Base-by-base conservation (phyloP, 179 eudicot species). In the Kewa caespitosa region DNA sequence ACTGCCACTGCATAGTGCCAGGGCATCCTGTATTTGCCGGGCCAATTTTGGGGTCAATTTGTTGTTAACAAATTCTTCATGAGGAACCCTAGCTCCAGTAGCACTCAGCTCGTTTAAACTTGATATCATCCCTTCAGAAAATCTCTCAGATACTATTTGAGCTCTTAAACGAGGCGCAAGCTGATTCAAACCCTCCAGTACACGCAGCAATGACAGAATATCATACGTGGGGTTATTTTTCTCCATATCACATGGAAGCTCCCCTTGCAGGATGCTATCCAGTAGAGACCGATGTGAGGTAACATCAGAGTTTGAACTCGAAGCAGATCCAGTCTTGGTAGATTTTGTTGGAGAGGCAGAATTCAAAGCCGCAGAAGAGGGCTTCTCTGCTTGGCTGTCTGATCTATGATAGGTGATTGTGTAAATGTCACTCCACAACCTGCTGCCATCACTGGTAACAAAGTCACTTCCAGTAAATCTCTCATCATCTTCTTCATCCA, bases 1-100 rank as follows among this genome's bases (percentile, higher is more conserved):
- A 86, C 96, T 90, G 43, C 98, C 99, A 86, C 98, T 94, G 77
- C 97, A 94, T 38, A 96, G 88, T n/a, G 99, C 98, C 78, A 96
- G 99, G 23, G 97, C 96, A 81, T 96, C 99, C 84, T 96, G 99
- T 52, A 96, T 94, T 76, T 94, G 99, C 38, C 99, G 81, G 71
- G 99, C 90, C 83, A 96, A 80, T 72, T 96, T 96, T 34, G 99
- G 99, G 50, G 99, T 94, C 50, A 96, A 92, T 86, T 96, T 96
- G 69, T 84, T 90, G 75, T 84, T 96, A 33, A 94, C 83, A 76
- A 96, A 96, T 77, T 96, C 98, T 76, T 90, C 92, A 31, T 76
- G 75, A 48, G 92, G 85, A 63, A 90, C 88, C 86, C 83, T 90
- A 46, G 85, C 81, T 69, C 87, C 90, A 59, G 79, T 50, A 18